Base-by-base conservation (phyloP, 2,329 filamentous ascomycete species). In the Neonectria sp. region DNA sequence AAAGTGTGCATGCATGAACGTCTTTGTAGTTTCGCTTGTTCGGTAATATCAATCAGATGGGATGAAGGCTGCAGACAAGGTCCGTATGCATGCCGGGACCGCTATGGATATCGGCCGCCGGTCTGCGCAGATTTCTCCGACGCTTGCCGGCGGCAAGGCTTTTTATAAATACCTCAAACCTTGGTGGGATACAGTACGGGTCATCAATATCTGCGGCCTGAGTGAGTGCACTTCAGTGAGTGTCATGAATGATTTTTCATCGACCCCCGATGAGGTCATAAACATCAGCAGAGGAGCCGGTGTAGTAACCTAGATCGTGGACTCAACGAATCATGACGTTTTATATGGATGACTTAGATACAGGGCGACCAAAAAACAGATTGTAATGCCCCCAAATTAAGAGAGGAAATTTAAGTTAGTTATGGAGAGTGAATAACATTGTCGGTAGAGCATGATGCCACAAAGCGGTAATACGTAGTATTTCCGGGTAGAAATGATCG, bases 131-230 rank as follows among this genome's bases (percentile, higher is more conserved):
- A 40, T 60, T 5, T 52, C 60, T 0, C 66, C 74, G 0, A 60
- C 72, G 1, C 48, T 76, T 1, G 73, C 75, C 9, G 82, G 81
- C 25, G 84, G 84, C 17, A 84, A 86, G 69, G 80, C 82, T 24
- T 83, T 88, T 73, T 85, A 83, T 0, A 77, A 79, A 12, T 82
- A 85, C 51, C 80, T 35, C 12, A 46, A 55, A 6, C 27, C 27
- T 29, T 45, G 60, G 55, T 56, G 49, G 51, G 15, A 24, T 12
- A 33, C 33, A 31, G 46, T 61, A 2, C 73, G 76, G 13, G 68
- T 81, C 43, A 29, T 35, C 52, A 71, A 29, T 69, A 40, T 13
- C 1, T 68, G 61, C 13, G 65, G 60, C 2, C 58, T 58, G 1
- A 46, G 37, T 9, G 63, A 66, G 46, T 62, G 58, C 15, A 58